phyloP scores from a whole-genome alignment of 768 basidiomycete species.

The Pholiota molesta region DNA sequence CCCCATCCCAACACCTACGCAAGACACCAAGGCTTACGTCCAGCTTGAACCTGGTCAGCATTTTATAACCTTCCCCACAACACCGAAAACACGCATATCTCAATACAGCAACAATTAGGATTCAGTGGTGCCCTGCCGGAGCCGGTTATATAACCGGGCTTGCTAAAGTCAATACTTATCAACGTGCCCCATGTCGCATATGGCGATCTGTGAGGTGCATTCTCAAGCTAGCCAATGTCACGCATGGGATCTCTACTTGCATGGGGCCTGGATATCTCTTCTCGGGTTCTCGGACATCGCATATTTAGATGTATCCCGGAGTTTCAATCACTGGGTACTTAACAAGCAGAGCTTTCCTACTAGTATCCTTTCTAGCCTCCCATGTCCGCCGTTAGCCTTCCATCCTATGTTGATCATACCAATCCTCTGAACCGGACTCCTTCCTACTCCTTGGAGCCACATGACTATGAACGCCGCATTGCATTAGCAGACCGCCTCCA shows the following conservation, averaged over 20 bases:
- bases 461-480: slow-evolving; percentile 53
- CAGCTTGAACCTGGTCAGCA: neutral
- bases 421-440: slow-evolving; percentile 36
- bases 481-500: slow-evolving; percentile 44
- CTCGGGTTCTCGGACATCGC: slow-evolving; percentile 13
- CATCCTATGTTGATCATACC: slow-evolving; percentile 49
- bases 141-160: slow-evolving; percentile 12
- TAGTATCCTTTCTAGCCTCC: neutral
- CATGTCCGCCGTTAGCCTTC: slow-evolving; percentile 44
- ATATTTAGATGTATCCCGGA: slow-evolving; percentile 7
- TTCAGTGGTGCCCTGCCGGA: neutral
- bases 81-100: neutral
- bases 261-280: slow-evolving; percentile 1
- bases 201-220: slow-evolving; percentile 17
- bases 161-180: slow-evolving; percentile 13
- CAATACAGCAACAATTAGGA: neutral
- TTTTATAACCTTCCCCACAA: neutral
- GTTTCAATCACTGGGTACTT: slow-evolving; percentile 7
- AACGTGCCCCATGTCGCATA: slow-evolving; percentile 15
- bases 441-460: slow-evolving; percentile 59
- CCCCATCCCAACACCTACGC: too few species aligned
- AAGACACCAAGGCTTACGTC: too few species aligned
- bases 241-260: slow-evolving; percentile 13
- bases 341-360: neutral
- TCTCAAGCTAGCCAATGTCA: slow-evolving; percentile 21